Evolutionary conservation across 768 basidiomycete genomes (phyloP), one percentile per base, ranked within the genome.

Genomic region (Tylopilus felleus): DNA sequence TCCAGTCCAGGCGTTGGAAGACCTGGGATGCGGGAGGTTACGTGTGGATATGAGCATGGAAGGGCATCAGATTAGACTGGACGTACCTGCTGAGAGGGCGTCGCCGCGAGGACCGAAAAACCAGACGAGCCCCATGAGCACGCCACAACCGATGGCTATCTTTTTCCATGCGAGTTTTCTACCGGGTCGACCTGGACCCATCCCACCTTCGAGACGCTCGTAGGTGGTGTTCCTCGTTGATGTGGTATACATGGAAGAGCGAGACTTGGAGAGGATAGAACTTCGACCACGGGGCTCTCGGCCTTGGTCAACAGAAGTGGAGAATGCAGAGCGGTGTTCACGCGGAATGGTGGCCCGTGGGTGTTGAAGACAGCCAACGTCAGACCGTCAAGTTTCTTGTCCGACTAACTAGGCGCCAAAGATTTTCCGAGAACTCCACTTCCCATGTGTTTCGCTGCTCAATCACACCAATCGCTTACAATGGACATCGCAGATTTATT

Each of bases 41-140:
- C 7, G 19, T 49, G 21, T 12, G 5, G 12, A 22, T 2, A 17
- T 31, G 21, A 10, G 47, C 23, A 22, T 3, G n/a, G 36, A n/a
- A 38, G 19, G 13, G 13, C 8, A 14, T 29, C 0, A 21, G 38
- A 36, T 5, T 3, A 16, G 22, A 45, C 59, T 28, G 12, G 44
- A 39, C 64, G 27, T 35, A 70, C 69, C 59, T 13, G 59, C 46
- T 45, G 56, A 47, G 50, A 64, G 41, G 31, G 47, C 50, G 42
- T 55, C 57, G 7, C 51, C 49, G 45, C 62, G 67, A 8, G 88
- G 86, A 8, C 82, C 81, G 66, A 88, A 81, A 51, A 89, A 71
- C 77, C 82, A 91, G 25, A 90, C 80, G 41, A 88, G 64, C 9
- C 72, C 76, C 53, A 89, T 72, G 42, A 88, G 66, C 1, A 81